Conservation (phyloP, 176 grass and related monocot genomes). For the Melocanna baccifera region DNA sequence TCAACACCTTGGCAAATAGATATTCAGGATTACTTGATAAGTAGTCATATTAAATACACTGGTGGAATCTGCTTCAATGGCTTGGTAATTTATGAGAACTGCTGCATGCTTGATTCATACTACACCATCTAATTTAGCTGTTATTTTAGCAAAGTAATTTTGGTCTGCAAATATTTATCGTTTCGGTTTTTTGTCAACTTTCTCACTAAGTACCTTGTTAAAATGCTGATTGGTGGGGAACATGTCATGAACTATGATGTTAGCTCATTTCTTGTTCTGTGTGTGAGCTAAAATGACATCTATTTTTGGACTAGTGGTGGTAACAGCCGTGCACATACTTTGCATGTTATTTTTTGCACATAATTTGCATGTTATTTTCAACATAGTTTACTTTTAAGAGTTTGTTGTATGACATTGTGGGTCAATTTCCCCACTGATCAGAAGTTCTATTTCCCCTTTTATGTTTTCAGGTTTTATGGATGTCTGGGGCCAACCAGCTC, state of each 20-base stretch:
- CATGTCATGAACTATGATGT: not conserved
- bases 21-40: conserved; percentile 1
- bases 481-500: conserved; percentile 57
- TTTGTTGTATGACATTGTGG: not conserved
- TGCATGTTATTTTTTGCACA: not conserved
- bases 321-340: not conserved
- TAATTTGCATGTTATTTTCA: not conserved
- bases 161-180: not conserved
- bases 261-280: not conserved
- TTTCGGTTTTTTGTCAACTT: not conserved
- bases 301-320: conserved; percentile 3
- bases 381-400: not conserved
- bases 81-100: conserved; percentile 14
- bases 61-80: conserved; percentile 4
- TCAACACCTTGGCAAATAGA: conserved; percentile 18
- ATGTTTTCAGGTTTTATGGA: conserved; percentile 61
- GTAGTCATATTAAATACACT: not conserved
- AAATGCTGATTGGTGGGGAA: not conserved
- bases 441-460: not conserved
- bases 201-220: not conserved
- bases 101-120: conserved; percentile 22
- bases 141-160: not conserved
- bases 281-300: not conserved
- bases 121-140: not conserved
- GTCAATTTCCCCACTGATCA: not conserved